Evolutionary conservation across 768 basidiomycete species (phyloP).

Genomic region (Tephrocybe sp.): DNA sequence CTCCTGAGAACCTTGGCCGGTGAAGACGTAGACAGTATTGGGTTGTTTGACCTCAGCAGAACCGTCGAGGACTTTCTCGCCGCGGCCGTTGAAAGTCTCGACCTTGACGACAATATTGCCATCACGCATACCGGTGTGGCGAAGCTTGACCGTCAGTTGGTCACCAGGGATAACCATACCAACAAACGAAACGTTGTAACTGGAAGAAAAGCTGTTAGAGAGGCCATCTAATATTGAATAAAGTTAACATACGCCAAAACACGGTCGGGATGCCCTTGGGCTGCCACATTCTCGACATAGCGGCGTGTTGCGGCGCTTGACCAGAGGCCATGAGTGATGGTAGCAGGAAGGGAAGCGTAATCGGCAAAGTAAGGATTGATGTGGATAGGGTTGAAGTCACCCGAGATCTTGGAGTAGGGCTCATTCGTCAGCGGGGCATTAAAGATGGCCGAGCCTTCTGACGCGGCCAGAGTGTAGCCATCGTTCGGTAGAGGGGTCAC

Average conservation of each 20-base stretch:
- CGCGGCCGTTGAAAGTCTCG: slow-evolving; percentile 77
- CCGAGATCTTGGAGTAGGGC: slow-evolving; percentile 92
- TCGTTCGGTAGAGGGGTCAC: slow-evolving; percentile 76
- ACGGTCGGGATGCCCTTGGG: slow-evolving; percentile 88
- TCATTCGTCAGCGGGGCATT: slow-evolving; percentile 88
- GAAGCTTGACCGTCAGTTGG: slow-evolving; percentile 80
- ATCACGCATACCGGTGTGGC: slow-evolving; percentile 87
- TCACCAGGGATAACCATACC: slow-evolving; percentile 96
- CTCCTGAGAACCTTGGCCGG: slow-evolving; percentile 97
- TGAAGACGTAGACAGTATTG: slow-evolving; percentile 93
- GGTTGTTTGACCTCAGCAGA: slow-evolving; percentile 93
- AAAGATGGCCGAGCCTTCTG: slow-evolving; percentile 63
- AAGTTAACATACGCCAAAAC: slow-evolving; percentile 71
- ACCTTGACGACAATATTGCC: slow-evolving; percentile 92
- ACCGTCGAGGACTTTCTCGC: slow-evolving; percentile 91
- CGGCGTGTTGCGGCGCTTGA: slow-evolving; percentile 91
- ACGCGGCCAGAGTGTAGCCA: slow-evolving; percentile 78
- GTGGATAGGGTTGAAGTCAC: slow-evolving; percentile 99
- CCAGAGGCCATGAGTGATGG: slow-evolving; percentile 98
- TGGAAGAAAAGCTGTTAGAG: slow-evolving; percentile 25
- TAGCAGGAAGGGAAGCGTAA: slow-evolving; percentile 88
- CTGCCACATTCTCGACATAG: slow-evolving; percentile 90
- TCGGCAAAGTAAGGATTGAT: slow-evolving; percentile 98
- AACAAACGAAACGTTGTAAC: slow-evolving; percentile 92
- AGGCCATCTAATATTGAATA: not conserved